Percentiles rank a stretch among this genome's conserved stretches.
Evolutionary conservation across 345 rosid genomes (phyloP).

Genomic region (Hevea brasiliensis): DNA sequence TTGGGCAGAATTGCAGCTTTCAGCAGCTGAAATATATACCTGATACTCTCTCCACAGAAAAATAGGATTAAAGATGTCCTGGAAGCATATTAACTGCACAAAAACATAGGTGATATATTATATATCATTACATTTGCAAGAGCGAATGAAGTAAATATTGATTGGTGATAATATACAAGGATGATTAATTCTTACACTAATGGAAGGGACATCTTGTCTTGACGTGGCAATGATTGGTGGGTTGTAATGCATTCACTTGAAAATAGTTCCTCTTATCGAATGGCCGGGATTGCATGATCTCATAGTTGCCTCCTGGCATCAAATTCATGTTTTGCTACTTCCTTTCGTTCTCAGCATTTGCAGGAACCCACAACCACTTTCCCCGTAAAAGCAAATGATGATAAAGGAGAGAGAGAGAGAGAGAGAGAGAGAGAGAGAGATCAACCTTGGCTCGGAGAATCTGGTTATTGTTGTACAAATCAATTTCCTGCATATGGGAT

Average conservation of each 20-base stretch:
- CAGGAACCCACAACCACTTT: neutral
- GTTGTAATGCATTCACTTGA: no score
- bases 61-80: neutral
- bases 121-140: no score
- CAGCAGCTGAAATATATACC: no score
- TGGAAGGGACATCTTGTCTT: no score
- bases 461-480: no score
- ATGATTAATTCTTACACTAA: no score
- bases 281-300: conserved; percentile 57
- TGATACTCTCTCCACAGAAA: conserved; percentile 1
- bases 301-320: conserved; percentile 71
- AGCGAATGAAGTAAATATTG: conserved; percentile 6
- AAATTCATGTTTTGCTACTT: conserved; percentile 65
- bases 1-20: conserved; percentile 13
- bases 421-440: no score
- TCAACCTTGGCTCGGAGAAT: conserved; percentile 86
- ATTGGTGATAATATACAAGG: no score
- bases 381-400: neutral
- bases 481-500: conserved; percentile 42
- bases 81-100: conserved; percentile 24
- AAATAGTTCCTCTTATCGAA: conserved; percentile 75
- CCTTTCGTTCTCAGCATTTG: conserved; percentile 74
- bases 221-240: no score
- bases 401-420: neutral
- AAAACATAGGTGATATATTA: no score